Conservation (phyloP, 805 yeast species). For the Kregervanrija fluxuum region DNA sequence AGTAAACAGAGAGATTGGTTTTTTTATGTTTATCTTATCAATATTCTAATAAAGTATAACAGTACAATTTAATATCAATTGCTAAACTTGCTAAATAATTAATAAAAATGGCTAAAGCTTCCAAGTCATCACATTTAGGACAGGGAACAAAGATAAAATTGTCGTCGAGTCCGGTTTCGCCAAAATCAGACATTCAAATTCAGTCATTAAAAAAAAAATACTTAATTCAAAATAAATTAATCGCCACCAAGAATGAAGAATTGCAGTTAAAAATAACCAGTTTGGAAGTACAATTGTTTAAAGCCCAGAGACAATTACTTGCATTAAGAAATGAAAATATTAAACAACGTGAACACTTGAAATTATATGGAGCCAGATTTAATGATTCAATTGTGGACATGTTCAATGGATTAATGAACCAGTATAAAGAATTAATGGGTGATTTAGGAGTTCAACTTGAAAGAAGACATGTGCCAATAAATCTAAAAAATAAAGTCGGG, state of each 20-base stretch:
- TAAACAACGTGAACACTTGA: conserved; percentile 10
- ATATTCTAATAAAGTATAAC: too few relatives aligned
- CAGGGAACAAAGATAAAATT: too few relatives aligned
- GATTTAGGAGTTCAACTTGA: conserved; percentile 9
- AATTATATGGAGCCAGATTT: conserved; percentile 5
- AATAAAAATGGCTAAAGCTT: conserved; percentile 3
- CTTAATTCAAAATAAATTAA: conserved; percentile 43
- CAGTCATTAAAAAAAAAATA: conserved; percentile 21
- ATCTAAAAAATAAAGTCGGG: not conserved
- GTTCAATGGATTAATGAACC: conserved; percentile 11
- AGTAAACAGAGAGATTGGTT: too few relatives aligned
- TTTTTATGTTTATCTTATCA: too few relatives aligned
- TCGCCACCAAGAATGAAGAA: conserved; percentile 52
- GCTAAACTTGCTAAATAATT: too few relatives aligned
- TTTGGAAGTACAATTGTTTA: conserved; percentile 40
- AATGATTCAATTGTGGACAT: conserved; percentile 8
- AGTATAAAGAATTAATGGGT: conserved; percentile 6
- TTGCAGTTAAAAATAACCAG: conserved; percentile 44
- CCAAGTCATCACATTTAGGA: conserved; percentile 1
- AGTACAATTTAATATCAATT: too few relatives aligned
- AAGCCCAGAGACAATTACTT: conserved; percentile 20
- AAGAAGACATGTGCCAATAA: not conserved
- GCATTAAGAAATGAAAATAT: conserved; percentile 18
- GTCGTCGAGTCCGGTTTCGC: too few relatives aligned
- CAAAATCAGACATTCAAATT: too few relatives aligned